These are phyloP conservation scores for Hymenoscyphus infarciens DNA, from an alignment of 2,329 filamentous ascomycete genomes.

Conservation along the genomic window DNA sequence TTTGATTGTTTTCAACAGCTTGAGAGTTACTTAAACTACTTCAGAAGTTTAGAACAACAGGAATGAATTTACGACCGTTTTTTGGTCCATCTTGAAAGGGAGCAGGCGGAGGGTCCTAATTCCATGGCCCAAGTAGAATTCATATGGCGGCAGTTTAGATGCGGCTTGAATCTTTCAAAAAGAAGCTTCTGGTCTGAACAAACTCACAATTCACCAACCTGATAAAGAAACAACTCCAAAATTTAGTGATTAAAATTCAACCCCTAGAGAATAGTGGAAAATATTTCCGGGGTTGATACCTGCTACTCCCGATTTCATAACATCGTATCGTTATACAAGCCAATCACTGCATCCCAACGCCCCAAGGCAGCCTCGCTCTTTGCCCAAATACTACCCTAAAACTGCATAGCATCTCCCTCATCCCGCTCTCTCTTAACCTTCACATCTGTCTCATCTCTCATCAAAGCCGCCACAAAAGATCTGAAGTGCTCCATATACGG, in stretches of 20 bases:
- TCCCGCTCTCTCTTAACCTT: slow-evolving; percentile 48
- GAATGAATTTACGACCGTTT: too few species aligned
- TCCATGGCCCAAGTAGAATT: too few species aligned
- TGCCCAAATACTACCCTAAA: slow-evolving; percentile 39
- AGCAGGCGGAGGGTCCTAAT: too few species aligned
- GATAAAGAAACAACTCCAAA: background rate
- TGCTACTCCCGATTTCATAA: background rate
- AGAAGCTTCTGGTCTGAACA: background rate
- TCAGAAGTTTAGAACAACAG: too few species aligned
- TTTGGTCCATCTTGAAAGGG: too few species aligned
- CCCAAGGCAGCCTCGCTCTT: background rate
- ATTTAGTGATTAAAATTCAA: background rate
- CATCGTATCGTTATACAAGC: background rate
- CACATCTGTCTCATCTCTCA: slow-evolving; percentile 69
- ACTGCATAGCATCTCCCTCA: slow-evolving; percentile 60
- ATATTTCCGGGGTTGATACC: background rate
- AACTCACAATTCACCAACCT: background rate
- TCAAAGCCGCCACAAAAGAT: slow-evolving; percentile 70
- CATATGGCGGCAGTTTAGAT: too few species aligned
- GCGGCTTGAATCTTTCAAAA: too few species aligned
- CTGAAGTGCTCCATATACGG: slow-evolving; percentile 90
- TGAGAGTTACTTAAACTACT: too few species aligned
- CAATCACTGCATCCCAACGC: background rate
- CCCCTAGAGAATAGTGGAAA: background rate
- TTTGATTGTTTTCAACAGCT: too few species aligned